Conservation (phyloP, 805 yeast species). For the Candida yuanshanica region DNA sequence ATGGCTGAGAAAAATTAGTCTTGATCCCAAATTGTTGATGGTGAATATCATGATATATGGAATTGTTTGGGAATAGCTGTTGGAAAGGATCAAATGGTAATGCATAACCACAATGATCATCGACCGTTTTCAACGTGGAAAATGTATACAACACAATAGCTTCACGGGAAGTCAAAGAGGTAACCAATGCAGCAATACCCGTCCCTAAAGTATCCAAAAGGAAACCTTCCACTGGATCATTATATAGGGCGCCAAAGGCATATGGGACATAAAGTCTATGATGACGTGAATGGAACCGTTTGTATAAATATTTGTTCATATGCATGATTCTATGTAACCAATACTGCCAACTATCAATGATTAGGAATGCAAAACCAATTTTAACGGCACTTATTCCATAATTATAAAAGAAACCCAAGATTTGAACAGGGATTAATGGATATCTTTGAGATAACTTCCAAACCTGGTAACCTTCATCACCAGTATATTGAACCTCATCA, state of each 20-base stretch:
- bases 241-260: conserved; percentile 94
- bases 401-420: conserved; percentile 50
- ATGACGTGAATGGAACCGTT: conserved; percentile 86
- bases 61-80: conserved; percentile 85
- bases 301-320: conserved; percentile 66
- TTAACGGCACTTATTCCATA: conserved; percentile 59
- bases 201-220: conserved; percentile 89
- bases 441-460: conserved; percentile 34
- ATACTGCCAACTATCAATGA: conserved; percentile 95
- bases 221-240: conserved; percentile 92
- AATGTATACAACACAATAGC: conserved; percentile 68
- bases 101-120: conserved; percentile 98
- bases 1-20: conserved; percentile 92
- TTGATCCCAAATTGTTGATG: conserved; percentile 96
- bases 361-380: conserved; percentile 54
- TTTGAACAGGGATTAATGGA: conserved; percentile 37
- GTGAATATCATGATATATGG: conserved; percentile 95
- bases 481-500: conserved; percentile 52
- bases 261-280: conserved; percentile 93
- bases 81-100: conserved; percentile 91
- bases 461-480: conserved; percentile 42
- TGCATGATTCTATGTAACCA: conserved; percentile 89
- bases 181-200: conserved; percentile 66
- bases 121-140: conserved; percentile 94
- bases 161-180: conserved; percentile 72